phyloP scores from a whole-genome alignment of 2,329 filamentous ascomycete species.

The Lasiodiplodia sp. region DNA sequence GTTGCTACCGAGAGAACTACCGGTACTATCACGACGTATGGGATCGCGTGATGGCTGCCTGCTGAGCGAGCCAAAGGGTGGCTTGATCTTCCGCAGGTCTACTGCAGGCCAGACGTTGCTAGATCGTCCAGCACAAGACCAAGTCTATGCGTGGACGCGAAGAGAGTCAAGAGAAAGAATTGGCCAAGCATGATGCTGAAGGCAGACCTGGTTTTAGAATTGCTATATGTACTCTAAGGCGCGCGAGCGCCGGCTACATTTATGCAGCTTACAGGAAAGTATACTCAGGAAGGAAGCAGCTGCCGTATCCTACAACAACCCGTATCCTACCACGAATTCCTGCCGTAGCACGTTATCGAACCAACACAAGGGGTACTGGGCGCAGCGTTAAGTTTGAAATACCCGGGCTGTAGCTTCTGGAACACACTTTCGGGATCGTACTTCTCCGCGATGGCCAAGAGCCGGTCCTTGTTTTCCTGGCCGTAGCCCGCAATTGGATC shows the following conservation, averaged over 20 bases:
- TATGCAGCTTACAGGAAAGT: constrained; percentile 3
- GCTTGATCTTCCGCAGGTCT: background rate
- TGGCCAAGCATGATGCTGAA: background rate
- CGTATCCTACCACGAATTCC: background rate
- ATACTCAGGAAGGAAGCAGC: constrained; percentile 18
- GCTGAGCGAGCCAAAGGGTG: background rate
- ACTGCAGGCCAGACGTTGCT: background rate
- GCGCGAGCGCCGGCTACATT: background rate
- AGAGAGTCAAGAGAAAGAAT: background rate
- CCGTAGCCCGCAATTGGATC: constrained; percentile 54
- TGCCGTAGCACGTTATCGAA: constrained; percentile 12
- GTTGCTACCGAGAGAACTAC: background rate
- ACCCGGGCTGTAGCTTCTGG: constrained; percentile 51
- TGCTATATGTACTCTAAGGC: constrained; percentile 1
- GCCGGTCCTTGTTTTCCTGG: constrained; percentile 41
- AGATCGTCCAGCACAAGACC: background rate
- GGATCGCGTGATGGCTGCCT: background rate
- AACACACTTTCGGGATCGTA: constrained; percentile 54
- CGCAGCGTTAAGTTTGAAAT: constrained; percentile 51
- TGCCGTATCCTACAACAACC: background rate
- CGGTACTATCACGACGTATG: background rate
- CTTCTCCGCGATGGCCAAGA: constrained; percentile 45
- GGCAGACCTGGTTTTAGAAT: background rate
- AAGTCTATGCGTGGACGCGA: background rate
- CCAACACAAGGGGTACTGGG: constrained; percentile 18